Evolutionary conservation across 2,329 filamentous ascomycete genomes (phyloP), one percentile per base, ranked within the genome.

Genomic region (Grosmannia serpens): DNA sequence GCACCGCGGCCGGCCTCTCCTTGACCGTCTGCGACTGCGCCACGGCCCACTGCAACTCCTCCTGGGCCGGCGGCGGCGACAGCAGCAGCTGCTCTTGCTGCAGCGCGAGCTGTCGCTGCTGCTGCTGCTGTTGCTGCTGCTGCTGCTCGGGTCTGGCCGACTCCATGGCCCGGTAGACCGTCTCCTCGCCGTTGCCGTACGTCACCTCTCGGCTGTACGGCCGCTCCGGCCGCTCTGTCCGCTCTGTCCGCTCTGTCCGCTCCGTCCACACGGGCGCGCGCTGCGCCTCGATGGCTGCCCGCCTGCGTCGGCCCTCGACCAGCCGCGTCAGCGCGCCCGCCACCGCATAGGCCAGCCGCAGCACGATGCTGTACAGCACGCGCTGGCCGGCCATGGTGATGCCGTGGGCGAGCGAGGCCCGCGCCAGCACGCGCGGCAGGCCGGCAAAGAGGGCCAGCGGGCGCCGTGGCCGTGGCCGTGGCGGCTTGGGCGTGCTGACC

Each of bases 361-460:
- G 81, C 58, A 95, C 82, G 20, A 85, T 70, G 31, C 81, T 77
- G 68, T 95, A 88, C 10, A 94, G 81, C 6, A 81, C 74, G 58
- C 92, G 88, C 71, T 96, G 96, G 60, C 88, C 83, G 57, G 92
- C 74, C 88, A 95, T 95, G 1, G 90, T 92, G 56, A 91, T 80
- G 0, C 91, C 91, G 66, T 96, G 90, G 26, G 84, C 85, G 66
- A 96, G 85, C 73, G 95, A 95, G 0, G 88, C 87, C 66, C 91
- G 91, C 10, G 91, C 71, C 3, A 95, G 77, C 70, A 95, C 89
- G 5, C 85, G 88, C 17, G 78, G 78, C 0, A 95, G 74, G 6
- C 90, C 91, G 54, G 87, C 82, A 67, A 95, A 96, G 10, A 95
- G 72, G 0, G 84, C 86, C 4, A 69, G 0, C 85, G 61, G 0